Evolutionary conservation across 176 grass and related monocot species (phyloP).

Genomic region (Saccharum officinarum): DNA sequence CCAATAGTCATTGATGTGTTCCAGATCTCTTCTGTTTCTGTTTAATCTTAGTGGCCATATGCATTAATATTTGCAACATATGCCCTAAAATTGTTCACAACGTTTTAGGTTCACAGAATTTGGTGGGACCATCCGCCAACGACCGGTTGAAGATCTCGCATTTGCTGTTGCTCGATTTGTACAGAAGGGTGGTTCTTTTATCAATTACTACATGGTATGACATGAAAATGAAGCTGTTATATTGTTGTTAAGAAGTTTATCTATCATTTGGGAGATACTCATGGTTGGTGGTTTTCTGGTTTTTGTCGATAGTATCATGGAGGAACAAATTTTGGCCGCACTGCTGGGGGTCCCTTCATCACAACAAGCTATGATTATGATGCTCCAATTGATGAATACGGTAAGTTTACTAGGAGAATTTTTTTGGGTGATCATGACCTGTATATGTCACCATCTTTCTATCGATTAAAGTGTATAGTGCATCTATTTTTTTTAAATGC

Average conservation of each 20-base stretch:
- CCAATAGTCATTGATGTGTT: neutral
- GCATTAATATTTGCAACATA: constrained; percentile 19
- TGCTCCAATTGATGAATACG: constrained; percentile 99
- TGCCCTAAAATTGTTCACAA: neutral
- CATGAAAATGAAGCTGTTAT: neutral
- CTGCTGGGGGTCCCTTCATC: constrained; percentile 96
- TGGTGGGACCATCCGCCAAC: constrained; percentile 83
- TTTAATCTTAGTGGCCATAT: neutral
- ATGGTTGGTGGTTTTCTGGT: constrained; percentile 7
- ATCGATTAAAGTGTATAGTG: neutral
- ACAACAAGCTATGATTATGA: constrained; percentile 99
- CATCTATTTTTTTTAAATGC: neutral
- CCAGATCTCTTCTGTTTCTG: neutral
- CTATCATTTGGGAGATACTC: constrained; percentile 8
- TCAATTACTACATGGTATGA: constrained; percentile 99
- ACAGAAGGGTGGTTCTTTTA: constrained; percentile 97
- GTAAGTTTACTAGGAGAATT: constrained; percentile 36
- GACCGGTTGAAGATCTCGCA: constrained; percentile 91
- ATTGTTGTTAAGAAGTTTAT: neutral
- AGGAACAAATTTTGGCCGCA: constrained; percentile 99
- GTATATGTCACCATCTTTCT: neutral
- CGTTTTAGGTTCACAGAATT: constrained; percentile 93
- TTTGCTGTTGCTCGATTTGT: constrained; percentile 93
- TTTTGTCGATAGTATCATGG: constrained; percentile 80
- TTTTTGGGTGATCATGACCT: neutral